These are phyloP conservation scores for Fraxinus baroniana DNA, from an alignment of 305 asterid species.

Conservation along the genomic window DNA sequence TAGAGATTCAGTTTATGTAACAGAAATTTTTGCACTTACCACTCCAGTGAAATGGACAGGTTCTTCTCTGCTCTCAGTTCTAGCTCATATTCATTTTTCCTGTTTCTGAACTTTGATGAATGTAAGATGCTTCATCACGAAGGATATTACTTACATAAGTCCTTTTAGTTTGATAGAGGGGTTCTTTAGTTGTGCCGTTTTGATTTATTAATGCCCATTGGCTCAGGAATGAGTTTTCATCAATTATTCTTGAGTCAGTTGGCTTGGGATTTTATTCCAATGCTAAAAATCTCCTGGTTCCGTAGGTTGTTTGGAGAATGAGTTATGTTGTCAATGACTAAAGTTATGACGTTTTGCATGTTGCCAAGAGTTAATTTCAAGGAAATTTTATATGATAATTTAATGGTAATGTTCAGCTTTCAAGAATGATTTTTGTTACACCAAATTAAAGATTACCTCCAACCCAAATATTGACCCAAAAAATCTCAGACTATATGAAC, in stretches of 20 bases:
- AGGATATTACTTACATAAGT: background rate
- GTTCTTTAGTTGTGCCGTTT: background rate
- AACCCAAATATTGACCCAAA: background rate
- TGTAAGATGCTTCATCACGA: background rate
- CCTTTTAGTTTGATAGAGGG: background rate
- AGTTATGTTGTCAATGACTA: background rate
- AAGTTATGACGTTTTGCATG: background rate
- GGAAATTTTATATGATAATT: background rate
- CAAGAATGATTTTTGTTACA: background rate
- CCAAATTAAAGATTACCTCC: background rate
- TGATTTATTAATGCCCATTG: background rate
- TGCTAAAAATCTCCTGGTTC: background rate
- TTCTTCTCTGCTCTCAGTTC: background rate
- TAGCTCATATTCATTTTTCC: background rate
- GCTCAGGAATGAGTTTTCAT: background rate
- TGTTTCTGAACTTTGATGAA: slow-evolving; percentile 5
- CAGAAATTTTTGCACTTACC: background rate
- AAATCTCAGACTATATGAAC: background rate
- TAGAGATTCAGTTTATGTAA: slow-evolving; percentile 3
- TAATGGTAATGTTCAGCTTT: background rate
- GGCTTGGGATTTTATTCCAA: background rate
- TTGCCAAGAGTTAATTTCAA: background rate
- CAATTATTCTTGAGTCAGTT: background rate
- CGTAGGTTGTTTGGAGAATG: background rate
- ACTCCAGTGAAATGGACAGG: background rate